Conservation (phyloP, 2,329 filamentous ascomycete genomes). For the Aspergillus sergii region DNA sequence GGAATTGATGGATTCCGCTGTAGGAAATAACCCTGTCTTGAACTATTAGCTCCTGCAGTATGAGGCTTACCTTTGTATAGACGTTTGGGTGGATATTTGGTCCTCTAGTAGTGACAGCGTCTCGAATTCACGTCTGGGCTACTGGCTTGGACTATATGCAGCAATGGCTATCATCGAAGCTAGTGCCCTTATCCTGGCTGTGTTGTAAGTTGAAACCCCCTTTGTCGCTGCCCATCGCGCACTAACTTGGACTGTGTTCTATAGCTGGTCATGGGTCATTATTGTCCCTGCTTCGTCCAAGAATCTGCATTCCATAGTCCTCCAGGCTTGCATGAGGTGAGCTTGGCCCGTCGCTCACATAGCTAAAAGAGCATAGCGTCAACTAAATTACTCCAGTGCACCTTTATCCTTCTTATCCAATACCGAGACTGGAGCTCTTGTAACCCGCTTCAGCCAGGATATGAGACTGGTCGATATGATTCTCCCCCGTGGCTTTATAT, state of each 20-base stretch:
- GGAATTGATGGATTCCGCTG: constrained; percentile 12
- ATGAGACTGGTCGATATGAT: constrained; percentile 49
- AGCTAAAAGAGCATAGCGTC: background rate
- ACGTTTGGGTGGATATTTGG: constrained; percentile 22
- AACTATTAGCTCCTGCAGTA: background rate
- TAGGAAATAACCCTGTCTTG: background rate
- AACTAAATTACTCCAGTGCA: constrained; percentile 22
- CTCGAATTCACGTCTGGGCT: constrained; percentile 12
- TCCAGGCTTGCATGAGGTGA: constrained; percentile 19
- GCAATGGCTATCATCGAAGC: constrained; percentile 17
- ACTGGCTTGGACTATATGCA: constrained; percentile 23
- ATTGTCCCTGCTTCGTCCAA: constrained; percentile 22
- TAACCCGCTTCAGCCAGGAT: constrained; percentile 47
- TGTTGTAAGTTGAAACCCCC: background rate
- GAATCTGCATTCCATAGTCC: constrained; percentile 26
- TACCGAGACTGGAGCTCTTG: constrained; percentile 46
- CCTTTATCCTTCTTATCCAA: constrained; percentile 47
- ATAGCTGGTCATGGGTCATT: constrained; percentile 19
- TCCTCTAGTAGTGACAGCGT: constrained; percentile 16
- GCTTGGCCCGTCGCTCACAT: background rate
- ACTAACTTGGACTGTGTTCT: background rate
- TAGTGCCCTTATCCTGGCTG: background rate
- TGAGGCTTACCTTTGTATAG: background rate
- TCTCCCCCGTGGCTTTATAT: constrained; percentile 29
- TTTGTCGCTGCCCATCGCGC: background rate